A percentile compares a stretch with the other conserved stretches of the same genome.
phyloP scores from a whole-genome alignment of 768 basidiomycete species.

The Phlebiopsis flavidoalba region DNA sequence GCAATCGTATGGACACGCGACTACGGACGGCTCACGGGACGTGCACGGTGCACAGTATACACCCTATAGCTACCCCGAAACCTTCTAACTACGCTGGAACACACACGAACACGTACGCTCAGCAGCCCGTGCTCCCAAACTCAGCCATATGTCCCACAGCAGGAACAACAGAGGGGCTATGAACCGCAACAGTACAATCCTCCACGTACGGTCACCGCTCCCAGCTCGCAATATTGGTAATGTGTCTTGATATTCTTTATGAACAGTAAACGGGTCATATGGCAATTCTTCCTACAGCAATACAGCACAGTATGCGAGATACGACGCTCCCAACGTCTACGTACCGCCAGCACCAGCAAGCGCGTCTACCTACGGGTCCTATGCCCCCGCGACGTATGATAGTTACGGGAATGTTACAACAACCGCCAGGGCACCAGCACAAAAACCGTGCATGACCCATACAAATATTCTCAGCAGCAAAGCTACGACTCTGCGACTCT shows the following conservation, averaged over 20 bases:
- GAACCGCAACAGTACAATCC: slow-evolving; percentile 3
- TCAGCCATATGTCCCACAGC: slow-evolving; percentile 8
- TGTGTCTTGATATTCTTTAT: neutral
- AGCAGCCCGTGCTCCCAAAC: neutral
- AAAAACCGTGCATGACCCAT: slow-evolving; percentile 23
- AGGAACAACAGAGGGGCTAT: slow-evolving; percentile 9
- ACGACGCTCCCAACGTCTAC: neutral
- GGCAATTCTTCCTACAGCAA: neutral
- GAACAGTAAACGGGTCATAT: slow-evolving; percentile 7
- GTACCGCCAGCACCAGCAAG: slow-evolving; percentile 20
- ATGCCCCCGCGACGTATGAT: slow-evolving; percentile 17
- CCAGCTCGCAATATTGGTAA: neutral
- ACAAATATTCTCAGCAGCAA: slow-evolving; percentile 15
- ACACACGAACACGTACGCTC: slow-evolving; percentile 5
- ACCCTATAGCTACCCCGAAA: neutral
- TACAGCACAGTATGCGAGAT: neutral
- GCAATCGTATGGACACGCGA: slow-evolving; percentile 6
- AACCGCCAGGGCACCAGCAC: slow-evolving; percentile 18
- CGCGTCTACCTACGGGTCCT: slow-evolving; percentile 13
- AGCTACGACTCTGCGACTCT: slow-evolving; percentile 4
- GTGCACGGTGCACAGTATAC: neutral
- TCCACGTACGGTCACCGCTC: slow-evolving; percentile 8
- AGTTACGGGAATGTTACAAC: slow-evolving; percentile 16
- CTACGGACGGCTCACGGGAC: slow-evolving; percentile 5
- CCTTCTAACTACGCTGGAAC: neutral